Percentiles rank a stretch among this genome's conserved stretches.
Evolutionary conservation across 345 rosid species (phyloP).

Genomic region (Brassica nigra): DNA sequence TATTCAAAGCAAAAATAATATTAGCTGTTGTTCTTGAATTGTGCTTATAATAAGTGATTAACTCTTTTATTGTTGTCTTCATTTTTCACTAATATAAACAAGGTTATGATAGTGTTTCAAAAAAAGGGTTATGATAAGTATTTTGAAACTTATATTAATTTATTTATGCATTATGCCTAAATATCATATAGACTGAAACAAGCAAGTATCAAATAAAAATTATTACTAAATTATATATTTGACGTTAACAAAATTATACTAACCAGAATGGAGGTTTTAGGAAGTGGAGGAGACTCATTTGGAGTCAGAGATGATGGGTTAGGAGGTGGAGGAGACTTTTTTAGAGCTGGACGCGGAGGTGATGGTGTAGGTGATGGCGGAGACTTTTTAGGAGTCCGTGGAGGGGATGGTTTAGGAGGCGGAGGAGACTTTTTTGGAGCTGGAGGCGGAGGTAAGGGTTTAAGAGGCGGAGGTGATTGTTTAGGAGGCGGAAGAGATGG

Average conservation of each 20-base stretch:
- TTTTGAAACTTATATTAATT: background rate
- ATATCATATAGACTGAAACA: background rate
- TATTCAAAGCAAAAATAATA: background rate
- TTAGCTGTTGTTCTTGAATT: background rate
- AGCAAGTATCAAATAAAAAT: background rate
- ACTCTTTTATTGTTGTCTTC: background rate
- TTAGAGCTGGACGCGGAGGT: background rate
- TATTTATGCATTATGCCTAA: background rate
- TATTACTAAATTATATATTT: background rate
- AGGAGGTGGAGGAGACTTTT: slow-evolving; percentile 9
- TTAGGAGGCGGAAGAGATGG: background rate
- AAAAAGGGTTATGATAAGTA: background rate
- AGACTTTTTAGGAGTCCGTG: background rate
- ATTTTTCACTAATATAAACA: background rate
- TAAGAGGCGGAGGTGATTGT: slow-evolving; percentile 17
- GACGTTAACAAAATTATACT: background rate
- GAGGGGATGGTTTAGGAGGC: slow-evolving; percentile 15
- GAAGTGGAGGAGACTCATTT: background rate
- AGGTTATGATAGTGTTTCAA: background rate
- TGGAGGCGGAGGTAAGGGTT: slow-evolving; percentile 35
- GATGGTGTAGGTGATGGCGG: background rate
- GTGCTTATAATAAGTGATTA: background rate
- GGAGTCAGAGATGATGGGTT: background rate
- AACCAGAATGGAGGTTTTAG: slow-evolving; percentile 15
- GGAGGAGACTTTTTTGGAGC: slow-evolving; percentile 29